Conservation (phyloP, 2,329 filamentous ascomycete species). For the Phialophora expanda region DNA sequence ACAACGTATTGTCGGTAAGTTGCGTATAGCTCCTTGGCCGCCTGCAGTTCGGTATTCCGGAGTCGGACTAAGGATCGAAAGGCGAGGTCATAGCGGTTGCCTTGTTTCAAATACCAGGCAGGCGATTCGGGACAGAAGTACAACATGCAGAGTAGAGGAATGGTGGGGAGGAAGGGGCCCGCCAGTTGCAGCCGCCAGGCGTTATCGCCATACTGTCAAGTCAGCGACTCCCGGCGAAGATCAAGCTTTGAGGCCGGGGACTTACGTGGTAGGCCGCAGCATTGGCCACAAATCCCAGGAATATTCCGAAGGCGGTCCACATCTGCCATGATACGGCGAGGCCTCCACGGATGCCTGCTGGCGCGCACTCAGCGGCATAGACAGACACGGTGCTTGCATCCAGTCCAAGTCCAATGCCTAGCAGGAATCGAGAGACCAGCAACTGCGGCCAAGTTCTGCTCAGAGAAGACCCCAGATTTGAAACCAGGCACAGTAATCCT, state of each 20-base stretch:
- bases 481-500: conserved; percentile 60
- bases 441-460: conserved; percentile 65
- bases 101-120: conserved; percentile 71
- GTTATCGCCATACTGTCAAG: conserved; percentile 50
- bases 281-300: conserved; percentile 70
- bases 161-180: conserved; percentile 68
- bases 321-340: conserved; percentile 61
- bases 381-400: conserved; percentile 55
- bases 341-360: conserved; percentile 56
- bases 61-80: conserved; percentile 64
- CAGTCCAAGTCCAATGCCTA: conserved; percentile 42
- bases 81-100: conserved; percentile 59
- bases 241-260: neutral
- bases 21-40: conserved; percentile 62
- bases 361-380: conserved; percentile 56
- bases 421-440: conserved; percentile 59
- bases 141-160: conserved; percentile 63
- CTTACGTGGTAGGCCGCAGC: conserved; percentile 63
- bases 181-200: conserved; percentile 69
- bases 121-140: conserved; percentile 70
- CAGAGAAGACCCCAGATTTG: conserved; percentile 59
- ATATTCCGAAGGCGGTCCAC: conserved; percentile 63
- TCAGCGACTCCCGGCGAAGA: neutral
- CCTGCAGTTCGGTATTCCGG: conserved; percentile 63
- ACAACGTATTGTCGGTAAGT: conserved; percentile 58